phyloP scores from a whole-genome alignment of 1,284 basidiomycete species.

The Pulveroboletus sp. region DNA sequence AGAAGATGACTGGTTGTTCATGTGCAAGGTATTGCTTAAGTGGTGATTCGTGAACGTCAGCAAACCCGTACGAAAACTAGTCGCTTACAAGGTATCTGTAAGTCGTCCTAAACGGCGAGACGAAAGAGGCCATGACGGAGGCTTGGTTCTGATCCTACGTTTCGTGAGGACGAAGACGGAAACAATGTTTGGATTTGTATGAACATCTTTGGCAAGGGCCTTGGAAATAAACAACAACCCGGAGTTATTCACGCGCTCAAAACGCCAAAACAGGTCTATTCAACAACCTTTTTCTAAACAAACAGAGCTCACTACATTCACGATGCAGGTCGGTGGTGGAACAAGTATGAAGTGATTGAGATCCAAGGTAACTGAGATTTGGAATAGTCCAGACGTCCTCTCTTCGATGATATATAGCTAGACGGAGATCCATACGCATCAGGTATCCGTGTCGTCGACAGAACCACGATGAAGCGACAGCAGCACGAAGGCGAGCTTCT shows the following conservation, averaged over 20 bases:
- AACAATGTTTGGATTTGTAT: constrained; percentile 29
- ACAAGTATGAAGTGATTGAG: constrained; percentile 1
- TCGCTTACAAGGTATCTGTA: constrained; percentile 36
- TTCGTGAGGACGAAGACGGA: constrained; percentile 20
- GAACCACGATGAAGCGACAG: neutral
- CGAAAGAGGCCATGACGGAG: constrained; percentile 32
- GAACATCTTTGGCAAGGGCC: constrained; percentile 25
- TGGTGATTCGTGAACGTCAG: neutral
- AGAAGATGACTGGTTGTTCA: constrained; percentile 92
- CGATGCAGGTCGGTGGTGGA: neutral
- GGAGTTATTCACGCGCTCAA: neutral
- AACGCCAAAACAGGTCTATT: neutral
- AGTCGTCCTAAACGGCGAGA: constrained; percentile 33
- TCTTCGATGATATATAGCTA: neutral
- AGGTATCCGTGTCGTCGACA: neutral
- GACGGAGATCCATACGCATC: neutral
- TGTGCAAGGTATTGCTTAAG: constrained; percentile 76
- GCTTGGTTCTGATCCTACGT: neutral
- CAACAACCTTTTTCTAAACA: neutral
- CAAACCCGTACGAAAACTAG: neutral
- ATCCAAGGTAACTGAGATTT: constrained; percentile 1
- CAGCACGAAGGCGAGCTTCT: neutral
- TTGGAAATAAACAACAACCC: constrained; percentile 30
- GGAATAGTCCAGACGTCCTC: neutral
- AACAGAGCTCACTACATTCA: neutral